Conservation (phyloP, 73 alveolate species). For the Paramecium sexaurelia region DNA sequence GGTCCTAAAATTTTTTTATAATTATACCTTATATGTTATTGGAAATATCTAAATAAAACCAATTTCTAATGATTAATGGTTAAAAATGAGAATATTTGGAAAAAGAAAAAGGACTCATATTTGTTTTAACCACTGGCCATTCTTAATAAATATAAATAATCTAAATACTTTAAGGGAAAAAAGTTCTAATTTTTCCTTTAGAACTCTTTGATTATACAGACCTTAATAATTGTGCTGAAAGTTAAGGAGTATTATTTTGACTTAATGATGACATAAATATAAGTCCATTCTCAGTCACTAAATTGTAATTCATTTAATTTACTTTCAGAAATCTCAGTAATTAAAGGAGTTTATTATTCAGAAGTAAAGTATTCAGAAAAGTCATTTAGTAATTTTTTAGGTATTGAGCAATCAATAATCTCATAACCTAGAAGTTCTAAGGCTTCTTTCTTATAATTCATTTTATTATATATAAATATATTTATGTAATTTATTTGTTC, state of each 20-base stretch:
- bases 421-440: constrained; percentile 18
- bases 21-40: constrained; percentile 20
- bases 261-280: neutral
- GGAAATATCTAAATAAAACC: constrained; percentile 24
- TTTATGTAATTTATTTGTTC: neutral
- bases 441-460: constrained; percentile 24
- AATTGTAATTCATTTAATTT: neutral
- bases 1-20: neutral
- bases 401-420: neutral
- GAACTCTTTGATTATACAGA: neutral
- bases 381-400: neutral
- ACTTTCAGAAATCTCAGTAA: neutral
- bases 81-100: neutral
- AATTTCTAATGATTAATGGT: neutral
- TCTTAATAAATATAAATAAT: neutral
- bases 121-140: constrained; percentile 10
- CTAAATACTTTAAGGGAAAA: constrained; percentile 31
- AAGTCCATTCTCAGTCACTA: constrained; percentile 10
- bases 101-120: constrained; percentile 54
- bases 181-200: constrained; percentile 2
- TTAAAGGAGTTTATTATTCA: neutral
- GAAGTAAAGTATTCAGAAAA: neutral
- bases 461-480: neutral
- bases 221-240: neutral
- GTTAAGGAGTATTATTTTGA: neutral